Evolutionary conservation across 164 flowering plant species (phyloP).

Genomic region (Magnolia kwangsiensis): DNA sequence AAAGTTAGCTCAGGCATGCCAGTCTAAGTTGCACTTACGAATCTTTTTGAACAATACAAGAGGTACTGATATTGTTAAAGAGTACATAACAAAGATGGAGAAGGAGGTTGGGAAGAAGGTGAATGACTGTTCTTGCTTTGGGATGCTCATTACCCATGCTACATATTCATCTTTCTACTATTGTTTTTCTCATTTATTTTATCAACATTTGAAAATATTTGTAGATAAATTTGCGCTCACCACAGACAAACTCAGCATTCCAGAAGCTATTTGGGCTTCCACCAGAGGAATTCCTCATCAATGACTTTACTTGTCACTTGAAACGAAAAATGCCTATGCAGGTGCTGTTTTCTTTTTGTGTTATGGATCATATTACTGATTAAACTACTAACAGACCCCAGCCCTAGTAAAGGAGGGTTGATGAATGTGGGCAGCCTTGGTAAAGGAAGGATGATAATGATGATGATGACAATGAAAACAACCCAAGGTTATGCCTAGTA

Average conservation of each 20-base stretch:
- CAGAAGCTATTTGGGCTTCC: constrained; percentile 94
- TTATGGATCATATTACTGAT: not conserved
- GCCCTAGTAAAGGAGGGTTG: not conserved
- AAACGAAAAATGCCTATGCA: constrained; percentile 90
- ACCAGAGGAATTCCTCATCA: constrained; percentile 94
- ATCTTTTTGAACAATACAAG: constrained; percentile 74
- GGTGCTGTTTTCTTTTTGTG: constrained; percentile 38
- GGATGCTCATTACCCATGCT: not conserved
- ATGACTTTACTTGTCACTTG: constrained; percentile 93
- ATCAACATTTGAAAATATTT: constrained; percentile 7
- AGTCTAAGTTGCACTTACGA: constrained; percentile 80
- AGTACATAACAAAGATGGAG: constrained; percentile 83
- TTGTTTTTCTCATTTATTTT: constrained; percentile 2
- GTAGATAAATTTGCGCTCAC: constrained; percentile 82
- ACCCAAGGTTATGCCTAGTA: not conserved
- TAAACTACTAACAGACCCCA: not conserved
- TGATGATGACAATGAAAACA: not conserved
- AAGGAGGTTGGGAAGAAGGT: constrained; percentile 98
- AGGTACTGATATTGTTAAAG: constrained; percentile 61
- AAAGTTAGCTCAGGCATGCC: constrained; percentile 84
- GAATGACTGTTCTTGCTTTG: constrained; percentile 8
- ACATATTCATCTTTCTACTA: not conserved
- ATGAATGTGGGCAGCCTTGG: too few relatives aligned
- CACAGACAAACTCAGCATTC: constrained; percentile 88
- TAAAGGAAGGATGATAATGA: not conserved